Conservation (phyloP, 495 filamentous ascomycete genomes). For the Copromyces sp. region DNA sequence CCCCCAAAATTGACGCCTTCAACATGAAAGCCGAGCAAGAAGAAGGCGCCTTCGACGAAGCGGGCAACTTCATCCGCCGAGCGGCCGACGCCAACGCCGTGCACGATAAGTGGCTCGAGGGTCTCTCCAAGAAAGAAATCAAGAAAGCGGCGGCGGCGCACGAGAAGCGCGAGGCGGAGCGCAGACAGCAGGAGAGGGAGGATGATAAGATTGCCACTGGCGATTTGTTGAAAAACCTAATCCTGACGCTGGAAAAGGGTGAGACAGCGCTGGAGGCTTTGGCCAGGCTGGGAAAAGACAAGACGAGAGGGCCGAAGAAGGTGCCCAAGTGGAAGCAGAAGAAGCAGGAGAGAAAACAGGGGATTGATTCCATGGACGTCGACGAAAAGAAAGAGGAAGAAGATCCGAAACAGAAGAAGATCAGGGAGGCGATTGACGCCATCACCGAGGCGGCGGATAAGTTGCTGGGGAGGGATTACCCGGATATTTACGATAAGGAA, state of each 20-base stretch:
- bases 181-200: constrained; percentile 52
- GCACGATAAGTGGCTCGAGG: constrained; percentile 88
- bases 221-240: constrained; percentile 64
- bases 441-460: constrained; percentile 86
- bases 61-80: constrained; percentile 86
- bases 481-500: constrained; percentile 82
- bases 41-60: constrained; percentile 82
- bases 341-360: constrained; percentile 38
- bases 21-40: constrained; percentile 88
- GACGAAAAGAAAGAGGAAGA: constrained; percentile 38
- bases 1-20: constrained; percentile 93
- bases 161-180: constrained; percentile 72
- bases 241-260: constrained; percentile 61
- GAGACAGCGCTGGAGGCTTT: constrained; percentile 88
- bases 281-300: constrained; percentile 62
- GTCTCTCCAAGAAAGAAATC: constrained; percentile 87
- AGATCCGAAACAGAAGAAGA: constrained; percentile 58
- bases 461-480: constrained; percentile 67
- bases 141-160: constrained; percentile 77
- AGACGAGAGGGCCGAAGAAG: constrained; percentile 51
- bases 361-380: constrained; percentile 49
- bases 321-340: constrained; percentile 51
- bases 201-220: constrained; percentile 66
- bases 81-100: constrained; percentile 80
- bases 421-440: constrained; percentile 62